These are phyloP conservation scores for Astrothelium macrocarpum DNA, from an alignment of 495 filamentous ascomycete species.

Conservation along the genomic window DNA sequence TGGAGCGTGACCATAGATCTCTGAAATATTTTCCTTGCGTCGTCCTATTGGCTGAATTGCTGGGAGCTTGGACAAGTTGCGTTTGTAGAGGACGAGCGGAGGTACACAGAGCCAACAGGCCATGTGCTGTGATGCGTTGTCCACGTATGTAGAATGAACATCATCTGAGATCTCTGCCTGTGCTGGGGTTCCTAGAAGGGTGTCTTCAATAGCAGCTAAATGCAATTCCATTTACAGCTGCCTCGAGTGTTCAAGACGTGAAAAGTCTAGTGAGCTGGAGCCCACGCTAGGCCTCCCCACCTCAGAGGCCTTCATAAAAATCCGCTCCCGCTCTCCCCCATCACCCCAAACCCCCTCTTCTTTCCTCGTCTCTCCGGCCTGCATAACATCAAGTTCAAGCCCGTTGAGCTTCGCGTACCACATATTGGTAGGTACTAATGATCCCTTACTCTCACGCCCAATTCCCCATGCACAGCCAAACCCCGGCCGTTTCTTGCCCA, in stretches of 20 bases:
- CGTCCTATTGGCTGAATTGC: not conserved
- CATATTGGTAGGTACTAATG: not conserved
- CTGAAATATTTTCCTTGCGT: not conserved
- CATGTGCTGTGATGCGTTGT: not conserved
- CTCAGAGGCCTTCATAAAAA: conserved; percentile 4
- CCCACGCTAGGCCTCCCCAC: conserved; percentile 2
- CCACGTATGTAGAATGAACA: not conserved
- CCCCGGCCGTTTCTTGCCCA: not conserved
- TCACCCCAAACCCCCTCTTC: not conserved
- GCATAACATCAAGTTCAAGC: not conserved
- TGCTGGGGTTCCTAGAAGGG: not conserved
- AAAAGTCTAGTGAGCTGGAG: not conserved
- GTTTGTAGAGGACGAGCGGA: not conserved
- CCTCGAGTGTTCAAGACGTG: not conserved
- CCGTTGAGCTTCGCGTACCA: not conserved
- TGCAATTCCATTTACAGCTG: not conserved
- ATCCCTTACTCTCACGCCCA: not conserved
- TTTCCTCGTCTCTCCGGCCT: not conserved
- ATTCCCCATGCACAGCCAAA: not conserved
- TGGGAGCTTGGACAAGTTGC: not conserved
- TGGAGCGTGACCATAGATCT: not conserved
- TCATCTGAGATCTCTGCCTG: not conserved
- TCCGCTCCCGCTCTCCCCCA: not conserved
- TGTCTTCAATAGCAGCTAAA: not conserved
- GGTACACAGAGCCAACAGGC: not conserved